Percentiles rank a stretch among this genome's conserved stretches.
Evolutionary conservation across 2,329 filamentous ascomycete genomes (phyloP).

Genomic region (Colletotrichum musae): DNA sequence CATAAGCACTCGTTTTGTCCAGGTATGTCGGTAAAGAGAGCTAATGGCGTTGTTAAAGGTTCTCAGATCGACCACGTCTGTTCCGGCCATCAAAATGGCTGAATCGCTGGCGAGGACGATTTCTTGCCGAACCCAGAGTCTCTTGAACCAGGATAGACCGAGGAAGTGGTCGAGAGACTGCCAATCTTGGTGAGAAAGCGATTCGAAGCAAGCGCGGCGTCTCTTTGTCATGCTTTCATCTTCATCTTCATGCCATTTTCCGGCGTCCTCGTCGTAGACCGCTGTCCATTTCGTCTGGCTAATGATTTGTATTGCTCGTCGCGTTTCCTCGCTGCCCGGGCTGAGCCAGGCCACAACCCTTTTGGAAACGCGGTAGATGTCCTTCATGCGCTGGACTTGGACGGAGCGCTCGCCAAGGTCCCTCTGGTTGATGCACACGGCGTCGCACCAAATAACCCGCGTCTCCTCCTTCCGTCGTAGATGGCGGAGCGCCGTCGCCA

Average conservation of each 20-base stretch:
- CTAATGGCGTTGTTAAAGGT: not conserved
- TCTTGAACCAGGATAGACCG: constrained; percentile 3
- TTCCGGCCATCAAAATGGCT: not conserved
- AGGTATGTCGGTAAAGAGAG: not conserved
- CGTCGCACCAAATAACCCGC: constrained; percentile 43
- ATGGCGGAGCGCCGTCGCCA: constrained; percentile 14
- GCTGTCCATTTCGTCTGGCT: too few relatives aligned
- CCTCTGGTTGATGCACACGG: constrained; percentile 45
- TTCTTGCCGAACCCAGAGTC: constrained; percentile 8
- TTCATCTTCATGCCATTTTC: not conserved
- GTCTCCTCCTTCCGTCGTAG: not conserved
- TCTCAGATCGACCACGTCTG: not conserved
- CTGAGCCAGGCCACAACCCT: constrained; percentile 45
- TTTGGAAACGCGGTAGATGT: constrained; percentile 42
- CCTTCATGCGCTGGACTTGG: constrained; percentile 43
- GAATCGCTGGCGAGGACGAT: not conserved
- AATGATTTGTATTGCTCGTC: not conserved
- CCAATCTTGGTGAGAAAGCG: not conserved
- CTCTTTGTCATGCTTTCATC: not conserved
- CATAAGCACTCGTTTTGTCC: not conserved
- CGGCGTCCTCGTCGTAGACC: too few relatives aligned
- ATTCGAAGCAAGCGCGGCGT: not conserved
- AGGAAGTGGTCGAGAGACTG: not conserved
- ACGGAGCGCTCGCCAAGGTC: constrained; percentile 40
- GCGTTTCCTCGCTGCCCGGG: constrained; percentile 33